A percentile compares a stretch with the other conserved stretches of the same genome.
phyloP scores from a whole-genome alignment of 2,329 filamentous ascomycete genomes.

The Ascochyta viciae-villosae region DNA sequence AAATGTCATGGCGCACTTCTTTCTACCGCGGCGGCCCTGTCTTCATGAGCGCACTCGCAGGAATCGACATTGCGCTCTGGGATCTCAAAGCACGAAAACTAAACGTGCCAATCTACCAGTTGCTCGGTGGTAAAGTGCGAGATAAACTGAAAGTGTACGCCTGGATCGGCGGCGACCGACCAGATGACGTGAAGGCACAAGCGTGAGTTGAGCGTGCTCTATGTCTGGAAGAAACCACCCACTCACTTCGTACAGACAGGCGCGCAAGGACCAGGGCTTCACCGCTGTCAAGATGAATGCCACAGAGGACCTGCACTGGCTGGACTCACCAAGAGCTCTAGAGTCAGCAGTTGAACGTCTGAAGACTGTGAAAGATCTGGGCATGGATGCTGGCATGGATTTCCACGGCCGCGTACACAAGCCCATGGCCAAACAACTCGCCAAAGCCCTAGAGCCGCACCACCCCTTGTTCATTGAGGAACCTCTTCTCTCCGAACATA shows the following conservation, averaged over 20 bases:
- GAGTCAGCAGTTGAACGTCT: conserved; percentile 71
- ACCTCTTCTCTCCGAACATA: conserved; percentile 73
- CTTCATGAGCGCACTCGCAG: conserved; percentile 79
- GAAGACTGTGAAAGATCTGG: conserved; percentile 71
- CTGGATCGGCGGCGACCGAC: conserved; percentile 80
- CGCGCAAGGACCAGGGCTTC: conserved; percentile 67
- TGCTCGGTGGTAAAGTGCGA: conserved; percentile 77
- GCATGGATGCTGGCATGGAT: conserved; percentile 76
- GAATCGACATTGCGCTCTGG: conserved; percentile 82
- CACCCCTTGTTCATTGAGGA: conserved; percentile 79
- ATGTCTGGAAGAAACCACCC: not conserved
- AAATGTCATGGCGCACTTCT: conserved; percentile 70
- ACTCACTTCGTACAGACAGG: conserved; percentile 52
- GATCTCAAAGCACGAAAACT: conserved; percentile 73
- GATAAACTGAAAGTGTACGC: conserved; percentile 75
- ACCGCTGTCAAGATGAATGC: conserved; percentile 79
- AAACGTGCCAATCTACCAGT: conserved; percentile 73
- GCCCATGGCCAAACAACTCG: conserved; percentile 82
- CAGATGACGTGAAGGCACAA: conserved; percentile 68
- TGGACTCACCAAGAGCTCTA: conserved; percentile 72
- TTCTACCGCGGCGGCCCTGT: conserved; percentile 83
- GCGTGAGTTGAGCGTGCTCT: conserved; percentile 56
- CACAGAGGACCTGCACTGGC: conserved; percentile 77
- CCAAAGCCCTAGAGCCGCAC: conserved; percentile 70
- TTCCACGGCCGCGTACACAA: conserved; percentile 81